Evolutionary conservation across 192 early-diverging fungal species (phyloP).

Genomic region (Helicostylum pulchrum): DNA sequence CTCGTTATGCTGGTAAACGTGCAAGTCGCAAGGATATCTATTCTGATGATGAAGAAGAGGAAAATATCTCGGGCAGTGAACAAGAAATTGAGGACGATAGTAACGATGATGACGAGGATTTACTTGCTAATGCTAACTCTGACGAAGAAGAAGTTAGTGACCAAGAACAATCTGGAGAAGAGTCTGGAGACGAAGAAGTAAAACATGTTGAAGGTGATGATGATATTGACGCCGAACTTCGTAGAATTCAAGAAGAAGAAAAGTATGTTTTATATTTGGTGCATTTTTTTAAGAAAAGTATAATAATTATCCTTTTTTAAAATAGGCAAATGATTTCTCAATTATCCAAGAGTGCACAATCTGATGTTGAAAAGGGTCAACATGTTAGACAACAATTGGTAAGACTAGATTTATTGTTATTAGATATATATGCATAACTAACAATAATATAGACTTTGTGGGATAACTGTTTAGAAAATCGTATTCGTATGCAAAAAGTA

Average conservation of each 20-base stretch:
- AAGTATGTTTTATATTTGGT: slow-evolving; percentile 33
- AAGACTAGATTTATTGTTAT: slow-evolving; percentile 10
- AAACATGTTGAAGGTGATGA: slow-evolving; percentile 39
- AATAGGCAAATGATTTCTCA: slow-evolving; percentile 66
- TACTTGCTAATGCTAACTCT: slow-evolving; percentile 21
- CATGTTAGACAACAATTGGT: slow-evolving; percentile 89
- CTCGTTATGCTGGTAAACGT: slow-evolving; percentile 68
- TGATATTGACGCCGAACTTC: slow-evolving; percentile 58
- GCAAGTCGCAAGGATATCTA: slow-evolving; percentile 65
- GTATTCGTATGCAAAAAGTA: slow-evolving; percentile 84
- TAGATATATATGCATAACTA: neutral
- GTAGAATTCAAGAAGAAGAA: slow-evolving; percentile 78
- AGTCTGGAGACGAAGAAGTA: slow-evolving; percentile 39
- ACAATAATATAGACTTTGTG: slow-evolving; percentile 53
- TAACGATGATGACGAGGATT: slow-evolving; percentile 37
- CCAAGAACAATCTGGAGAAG: slow-evolving; percentile 27
- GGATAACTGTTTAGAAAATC: slow-evolving; percentile 80
- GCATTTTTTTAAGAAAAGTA: neutral
- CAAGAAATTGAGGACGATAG: slow-evolving; percentile 43
- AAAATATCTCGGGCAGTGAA: slow-evolving; percentile 37
- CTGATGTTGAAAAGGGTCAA: slow-evolving; percentile 88
- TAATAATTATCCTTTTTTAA: neutral
- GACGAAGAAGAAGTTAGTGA: slow-evolving; percentile 46
- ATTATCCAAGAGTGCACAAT: slow-evolving; percentile 69
- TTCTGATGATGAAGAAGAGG: slow-evolving; percentile 42